Evolutionary conservation across 192 early-diverging fungal species (phyloP).

Genomic region (Linnemannia exigua): DNA sequence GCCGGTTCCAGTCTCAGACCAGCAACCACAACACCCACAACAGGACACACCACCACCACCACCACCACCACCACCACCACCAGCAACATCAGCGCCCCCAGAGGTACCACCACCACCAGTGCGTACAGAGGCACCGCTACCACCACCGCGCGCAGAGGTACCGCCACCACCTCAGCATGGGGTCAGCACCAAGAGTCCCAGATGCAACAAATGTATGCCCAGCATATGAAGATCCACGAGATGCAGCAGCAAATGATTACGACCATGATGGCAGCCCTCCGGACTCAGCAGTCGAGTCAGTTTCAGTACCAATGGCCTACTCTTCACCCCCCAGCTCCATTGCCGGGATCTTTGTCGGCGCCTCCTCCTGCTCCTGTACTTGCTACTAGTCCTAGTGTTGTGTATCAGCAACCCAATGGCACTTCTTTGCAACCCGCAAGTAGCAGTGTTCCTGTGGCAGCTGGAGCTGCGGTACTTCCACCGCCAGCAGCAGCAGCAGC

Average conservation of each 20-base stretch:
- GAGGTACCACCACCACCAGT: not conserved
- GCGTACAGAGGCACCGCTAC: not conserved
- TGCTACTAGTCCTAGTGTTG: not conserved
- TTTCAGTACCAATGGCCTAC: not conserved
- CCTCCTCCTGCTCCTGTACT: not conserved
- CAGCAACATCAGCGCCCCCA: too few relatives aligned
- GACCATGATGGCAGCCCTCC: not conserved
- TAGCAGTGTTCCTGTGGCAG: too few relatives aligned
- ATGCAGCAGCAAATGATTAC: constrained; percentile 8
- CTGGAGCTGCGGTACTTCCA: too few relatives aligned
- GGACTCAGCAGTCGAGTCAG: not conserved
- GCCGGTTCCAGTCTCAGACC: too few relatives aligned
- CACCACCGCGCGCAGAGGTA: not conserved
- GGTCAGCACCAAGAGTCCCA: not conserved
- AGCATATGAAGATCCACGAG: constrained; percentile 4
- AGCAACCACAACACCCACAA: too few relatives aligned
- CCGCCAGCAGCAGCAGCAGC: not conserved
- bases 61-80: too few relatives aligned
- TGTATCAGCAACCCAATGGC: not conserved
- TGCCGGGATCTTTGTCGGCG: not conserved
- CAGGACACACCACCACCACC: too few relatives aligned
- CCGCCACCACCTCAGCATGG: not conserved
- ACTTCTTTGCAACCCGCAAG: not conserved
- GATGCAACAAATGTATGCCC: not conserved
- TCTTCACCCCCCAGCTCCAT: too few relatives aligned